Conservation (phyloP, 2,329 filamentous ascomycete genomes). For the Hymenoscyphus infarciens region DNA sequence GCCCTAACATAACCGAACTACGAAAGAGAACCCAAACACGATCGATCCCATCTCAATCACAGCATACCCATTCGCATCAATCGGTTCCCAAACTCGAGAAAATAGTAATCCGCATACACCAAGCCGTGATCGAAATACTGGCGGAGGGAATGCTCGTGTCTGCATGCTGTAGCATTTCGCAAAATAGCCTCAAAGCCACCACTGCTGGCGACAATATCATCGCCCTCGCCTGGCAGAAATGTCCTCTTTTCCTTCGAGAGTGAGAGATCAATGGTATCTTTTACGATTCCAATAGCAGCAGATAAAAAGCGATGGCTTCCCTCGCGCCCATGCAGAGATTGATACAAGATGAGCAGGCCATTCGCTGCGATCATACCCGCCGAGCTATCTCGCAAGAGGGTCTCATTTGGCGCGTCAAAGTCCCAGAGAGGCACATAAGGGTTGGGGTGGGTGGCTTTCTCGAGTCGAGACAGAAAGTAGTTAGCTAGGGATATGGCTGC, state of each 20-base stretch:
- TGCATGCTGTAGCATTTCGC: constrained; percentile 37
- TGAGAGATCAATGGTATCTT: constrained; percentile 22
- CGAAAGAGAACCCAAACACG: too few relatives aligned
- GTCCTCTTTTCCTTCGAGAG: constrained; percentile 12
- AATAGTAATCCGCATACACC: constrained; percentile 49
- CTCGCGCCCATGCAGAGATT: constrained; percentile 31
- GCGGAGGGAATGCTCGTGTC: constrained; percentile 33
- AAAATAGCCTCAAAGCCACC: constrained; percentile 35
- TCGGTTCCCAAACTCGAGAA: constrained; percentile 47
- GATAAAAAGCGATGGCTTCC: constrained; percentile 20
- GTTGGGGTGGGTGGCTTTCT: constrained; percentile 12
- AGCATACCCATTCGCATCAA: constrained; percentile 39
- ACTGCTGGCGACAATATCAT: background rate
- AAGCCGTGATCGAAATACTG: constrained; percentile 39
- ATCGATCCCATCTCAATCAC: background rate
- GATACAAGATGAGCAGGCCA: constrained; percentile 40
- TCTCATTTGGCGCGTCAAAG: constrained; percentile 45
- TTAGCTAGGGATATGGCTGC: constrained; percentile 37
- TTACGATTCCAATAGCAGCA: constrained; percentile 22
- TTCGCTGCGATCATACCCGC: constrained; percentile 42
- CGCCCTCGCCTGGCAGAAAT: constrained; percentile 11
- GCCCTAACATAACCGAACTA: too few relatives aligned
- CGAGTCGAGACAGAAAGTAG: constrained; percentile 38
- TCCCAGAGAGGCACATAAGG: constrained; percentile 41
- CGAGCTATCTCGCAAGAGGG: constrained; percentile 38